phyloP scores from a whole-genome alignment of 108 stramenopile genomes.

The Pseudonitzschia multiseries region DNA sequence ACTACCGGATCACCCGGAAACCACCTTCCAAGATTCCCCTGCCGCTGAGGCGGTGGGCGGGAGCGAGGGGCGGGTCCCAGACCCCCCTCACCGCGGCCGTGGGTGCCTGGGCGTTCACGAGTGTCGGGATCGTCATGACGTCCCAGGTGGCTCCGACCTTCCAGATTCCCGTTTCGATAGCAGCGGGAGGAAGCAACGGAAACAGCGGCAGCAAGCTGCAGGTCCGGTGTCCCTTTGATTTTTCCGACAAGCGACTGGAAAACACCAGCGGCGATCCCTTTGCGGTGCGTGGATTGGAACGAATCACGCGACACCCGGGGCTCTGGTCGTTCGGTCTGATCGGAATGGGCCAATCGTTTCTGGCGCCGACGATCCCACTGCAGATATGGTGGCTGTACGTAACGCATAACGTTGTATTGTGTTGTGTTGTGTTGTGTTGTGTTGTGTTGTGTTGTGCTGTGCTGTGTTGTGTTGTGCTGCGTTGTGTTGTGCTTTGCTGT shows the following conservation, averaged over 20 bases:
- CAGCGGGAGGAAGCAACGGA: no score
- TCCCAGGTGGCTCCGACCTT: conserved; percentile 78
- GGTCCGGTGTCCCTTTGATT: conserved; percentile 93
- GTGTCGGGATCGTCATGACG: conserved; percentile 68
- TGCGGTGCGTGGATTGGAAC: conserved; percentile 60
- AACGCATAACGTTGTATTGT: not conserved
- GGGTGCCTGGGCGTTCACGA: conserved; percentile 39
- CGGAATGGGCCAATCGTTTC: conserved; percentile 59
- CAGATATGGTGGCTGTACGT: conserved; percentile 54
- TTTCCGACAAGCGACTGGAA: conserved; percentile 41
- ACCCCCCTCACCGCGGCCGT: conserved; percentile 29
- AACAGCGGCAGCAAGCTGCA: conserved; percentile 48
- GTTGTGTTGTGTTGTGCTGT: not conserved
- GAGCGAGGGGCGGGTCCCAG: not conserved
- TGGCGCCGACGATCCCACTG: conserved; percentile 59
- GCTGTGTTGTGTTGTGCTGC: not conserved
- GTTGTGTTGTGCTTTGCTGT: not conserved
- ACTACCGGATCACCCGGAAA: conserved; percentile 45
- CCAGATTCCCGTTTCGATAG: conserved; percentile 73
- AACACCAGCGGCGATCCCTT: conserved; percentile 23
- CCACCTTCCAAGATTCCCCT: conserved; percentile 30
- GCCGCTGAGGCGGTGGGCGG: conserved; percentile 21
- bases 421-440: not conserved
- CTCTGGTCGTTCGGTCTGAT: conserved; percentile 83
- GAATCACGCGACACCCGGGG: conserved; percentile 85